Evolutionary conservation across 2,329 filamentous ascomycete species (phyloP).

Genomic region (Talaromyces sp.): DNA sequence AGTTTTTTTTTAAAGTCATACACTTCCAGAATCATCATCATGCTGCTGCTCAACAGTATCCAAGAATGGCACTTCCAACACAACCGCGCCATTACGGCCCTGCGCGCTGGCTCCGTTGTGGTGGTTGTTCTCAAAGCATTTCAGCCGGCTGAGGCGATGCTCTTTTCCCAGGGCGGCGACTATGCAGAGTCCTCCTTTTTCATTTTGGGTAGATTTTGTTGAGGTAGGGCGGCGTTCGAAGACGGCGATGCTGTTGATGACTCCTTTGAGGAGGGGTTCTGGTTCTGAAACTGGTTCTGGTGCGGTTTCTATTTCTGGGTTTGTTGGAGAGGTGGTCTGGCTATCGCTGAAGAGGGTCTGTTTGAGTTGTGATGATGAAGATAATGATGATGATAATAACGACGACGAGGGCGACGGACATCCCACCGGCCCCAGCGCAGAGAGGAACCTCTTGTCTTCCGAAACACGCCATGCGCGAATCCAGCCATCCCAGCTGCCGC

Average conservation of each 20-base stretch:
- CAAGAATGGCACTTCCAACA: constrained; percentile 70
- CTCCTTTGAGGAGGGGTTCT: constrained; percentile 56
- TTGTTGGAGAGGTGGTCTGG: neutral
- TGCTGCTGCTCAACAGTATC: constrained; percentile 12
- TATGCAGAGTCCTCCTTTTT: constrained; percentile 61
- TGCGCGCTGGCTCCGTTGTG: constrained; percentile 27
- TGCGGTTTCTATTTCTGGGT: neutral
- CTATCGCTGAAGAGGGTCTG: constrained; percentile 21
- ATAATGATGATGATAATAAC: constrained; percentile 14
- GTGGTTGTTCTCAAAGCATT: constrained; percentile 41
- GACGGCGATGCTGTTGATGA: constrained; percentile 83
- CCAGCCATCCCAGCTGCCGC: constrained; percentile 89
- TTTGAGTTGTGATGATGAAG: constrained; percentile 30
- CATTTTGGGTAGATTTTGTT: constrained; percentile 14
- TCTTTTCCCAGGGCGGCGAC: constrained; percentile 85
- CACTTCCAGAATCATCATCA: constrained; percentile 7
- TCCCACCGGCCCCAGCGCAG: constrained; percentile 65
- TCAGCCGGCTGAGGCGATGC: constrained; percentile 80
- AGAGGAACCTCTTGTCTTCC: constrained; percentile 74
- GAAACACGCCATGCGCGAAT: constrained; percentile 81
- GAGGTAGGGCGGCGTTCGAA: constrained; percentile 66
- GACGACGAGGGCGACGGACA: constrained; percentile 13
- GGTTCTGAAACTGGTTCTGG: constrained; percentile 6
- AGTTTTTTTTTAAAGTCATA: neutral
- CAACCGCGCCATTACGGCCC: constrained; percentile 76